Conservation (phyloP, 331 rosid genomes). For the Erythrophleum ivorense region DNA sequence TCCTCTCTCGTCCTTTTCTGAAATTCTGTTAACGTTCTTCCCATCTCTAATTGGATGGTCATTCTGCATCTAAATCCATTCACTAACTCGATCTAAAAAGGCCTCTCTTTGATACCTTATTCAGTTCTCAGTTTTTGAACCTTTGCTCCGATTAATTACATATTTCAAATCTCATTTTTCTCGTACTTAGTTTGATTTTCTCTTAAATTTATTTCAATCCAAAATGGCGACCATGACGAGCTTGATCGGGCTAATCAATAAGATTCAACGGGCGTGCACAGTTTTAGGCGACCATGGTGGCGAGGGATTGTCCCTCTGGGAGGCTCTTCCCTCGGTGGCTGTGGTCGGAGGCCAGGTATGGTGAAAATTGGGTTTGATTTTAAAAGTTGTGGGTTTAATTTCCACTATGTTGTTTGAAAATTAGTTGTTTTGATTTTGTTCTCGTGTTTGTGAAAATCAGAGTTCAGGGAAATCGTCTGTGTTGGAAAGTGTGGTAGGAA, state of each 20-base stretch:
- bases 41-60: constrained; percentile 42
- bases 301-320: constrained; percentile 98
- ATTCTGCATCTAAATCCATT: constrained; percentile 39
- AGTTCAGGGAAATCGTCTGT: constrained; percentile 98
- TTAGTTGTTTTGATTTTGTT: background rate
- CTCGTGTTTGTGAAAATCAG: constrained; percentile 43
- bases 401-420: background rate
- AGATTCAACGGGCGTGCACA: constrained; percentile 97
- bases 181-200: background rate
- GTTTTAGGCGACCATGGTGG: constrained; percentile 97
- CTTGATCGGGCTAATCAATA: constrained; percentile 98
- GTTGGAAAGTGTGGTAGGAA: constrained; percentile 95
- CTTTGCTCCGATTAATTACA: background rate
- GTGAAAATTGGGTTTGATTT: background rate
- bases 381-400: background rate
- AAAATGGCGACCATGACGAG: constrained; percentile 98
- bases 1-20: constrained; percentile 5
- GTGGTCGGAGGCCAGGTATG: constrained; percentile 99
- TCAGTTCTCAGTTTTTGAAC: constrained; percentile 39
- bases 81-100: constrained; percentile 20
- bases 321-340: constrained; percentile 99
- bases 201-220: constrained; percentile 34
- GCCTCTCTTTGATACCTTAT: constrained; percentile 24
- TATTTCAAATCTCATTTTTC: background rate
- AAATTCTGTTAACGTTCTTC: constrained; percentile 41